These are phyloP conservation scores for Jimgerdemannia flammicorona DNA, from an alignment of 192 early-diverging fungal genomes.

Conservation along the genomic window DNA sequence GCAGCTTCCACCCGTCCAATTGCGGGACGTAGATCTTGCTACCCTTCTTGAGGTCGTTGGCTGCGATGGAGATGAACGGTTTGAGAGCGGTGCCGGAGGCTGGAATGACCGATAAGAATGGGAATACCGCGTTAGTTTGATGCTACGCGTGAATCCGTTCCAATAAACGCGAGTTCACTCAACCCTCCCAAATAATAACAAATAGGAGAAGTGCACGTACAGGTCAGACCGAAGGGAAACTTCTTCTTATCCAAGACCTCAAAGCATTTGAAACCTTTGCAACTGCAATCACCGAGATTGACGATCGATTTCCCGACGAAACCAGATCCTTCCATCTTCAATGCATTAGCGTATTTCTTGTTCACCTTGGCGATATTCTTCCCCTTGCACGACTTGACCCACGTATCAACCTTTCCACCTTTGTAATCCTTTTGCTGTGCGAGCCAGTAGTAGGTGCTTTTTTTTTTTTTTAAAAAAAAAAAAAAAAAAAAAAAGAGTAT, in stretches of 20 bases:
- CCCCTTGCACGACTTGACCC: conserved; percentile 25
- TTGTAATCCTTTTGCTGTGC: conserved; percentile 23
- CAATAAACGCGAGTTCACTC: no score
- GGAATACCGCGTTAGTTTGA: no score
- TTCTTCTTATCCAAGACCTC: conserved; percentile 21
- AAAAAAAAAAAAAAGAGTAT: no score
- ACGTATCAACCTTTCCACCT: neutral
- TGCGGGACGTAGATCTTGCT: conserved; percentile 35
- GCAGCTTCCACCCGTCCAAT: conserved; percentile 29
- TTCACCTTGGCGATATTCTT: conserved; percentile 19
- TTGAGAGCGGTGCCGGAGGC: conserved; percentile 28
- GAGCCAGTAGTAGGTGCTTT: conserved; percentile 33
- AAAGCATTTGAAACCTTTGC: conserved; percentile 31
- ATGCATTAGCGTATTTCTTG: conserved; percentile 24
- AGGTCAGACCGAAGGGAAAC: conserved; percentile 32
- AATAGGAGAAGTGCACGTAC: no score
- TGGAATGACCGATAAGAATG: no score
- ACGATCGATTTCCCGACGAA: conserved; percentile 22
- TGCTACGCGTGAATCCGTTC: no score
- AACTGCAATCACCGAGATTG: conserved; percentile 30
- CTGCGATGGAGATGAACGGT: conserved; percentile 31
- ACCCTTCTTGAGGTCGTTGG: conserved; percentile 28
- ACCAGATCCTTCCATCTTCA: conserved; percentile 34
- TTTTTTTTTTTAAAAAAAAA: no score
- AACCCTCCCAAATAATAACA: no score